These are phyloP conservation scores for Pseudomonodictys pantanalensis DNA, from an alignment of 495 filamentous ascomycete genomes.

Conservation along the genomic window DNA sequence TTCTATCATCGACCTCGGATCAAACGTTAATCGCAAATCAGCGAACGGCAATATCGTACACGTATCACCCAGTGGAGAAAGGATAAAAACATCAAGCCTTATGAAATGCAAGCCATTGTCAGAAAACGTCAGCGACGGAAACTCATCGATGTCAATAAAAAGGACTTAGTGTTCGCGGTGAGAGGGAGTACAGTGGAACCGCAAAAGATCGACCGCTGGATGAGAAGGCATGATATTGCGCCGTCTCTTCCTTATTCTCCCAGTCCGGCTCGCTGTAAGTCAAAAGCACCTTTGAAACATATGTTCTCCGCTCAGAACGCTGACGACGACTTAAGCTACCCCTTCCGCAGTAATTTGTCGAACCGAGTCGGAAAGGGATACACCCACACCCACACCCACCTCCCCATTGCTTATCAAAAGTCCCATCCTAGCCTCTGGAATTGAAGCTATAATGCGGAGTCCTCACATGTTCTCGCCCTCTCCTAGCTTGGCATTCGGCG, in stretches of 20 bases:
- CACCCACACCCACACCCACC: constrained; percentile 17
- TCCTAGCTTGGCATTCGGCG: too few relatives aligned
- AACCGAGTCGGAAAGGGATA: constrained; percentile 28
- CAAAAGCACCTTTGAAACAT: background rate
- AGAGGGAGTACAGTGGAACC: constrained; percentile 21
- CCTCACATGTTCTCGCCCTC: too few relatives aligned
- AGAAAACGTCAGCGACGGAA: constrained; percentile 33
- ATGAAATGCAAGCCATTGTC: constrained; percentile 39
- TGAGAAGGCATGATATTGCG: constrained; percentile 24
- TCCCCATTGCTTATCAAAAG: constrained; percentile 16
- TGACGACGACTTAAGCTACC: constrained; percentile 24
- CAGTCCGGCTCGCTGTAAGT: constrained; percentile 24
- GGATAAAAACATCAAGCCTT: constrained; percentile 37
- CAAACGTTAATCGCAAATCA: constrained; percentile 14
- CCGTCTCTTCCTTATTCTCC: constrained; percentile 12
- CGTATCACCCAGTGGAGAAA: constrained; percentile 34
- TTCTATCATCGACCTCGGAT: background rate
- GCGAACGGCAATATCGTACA: constrained; percentile 34
- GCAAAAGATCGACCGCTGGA: constrained; percentile 32
- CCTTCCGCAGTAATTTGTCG: constrained; percentile 25
- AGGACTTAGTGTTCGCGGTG: constrained; percentile 17
- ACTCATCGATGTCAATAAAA: constrained; percentile 20
- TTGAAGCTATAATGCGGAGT: too few relatives aligned
- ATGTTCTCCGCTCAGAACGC: constrained; percentile 9
- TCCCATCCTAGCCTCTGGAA: too few relatives aligned